Evolutionary conservation across 371 early-diverging fungal species (phyloP), one percentile per base, ranked within the genome.

Genomic region (Syncephalastrum contaminatum): DNA sequence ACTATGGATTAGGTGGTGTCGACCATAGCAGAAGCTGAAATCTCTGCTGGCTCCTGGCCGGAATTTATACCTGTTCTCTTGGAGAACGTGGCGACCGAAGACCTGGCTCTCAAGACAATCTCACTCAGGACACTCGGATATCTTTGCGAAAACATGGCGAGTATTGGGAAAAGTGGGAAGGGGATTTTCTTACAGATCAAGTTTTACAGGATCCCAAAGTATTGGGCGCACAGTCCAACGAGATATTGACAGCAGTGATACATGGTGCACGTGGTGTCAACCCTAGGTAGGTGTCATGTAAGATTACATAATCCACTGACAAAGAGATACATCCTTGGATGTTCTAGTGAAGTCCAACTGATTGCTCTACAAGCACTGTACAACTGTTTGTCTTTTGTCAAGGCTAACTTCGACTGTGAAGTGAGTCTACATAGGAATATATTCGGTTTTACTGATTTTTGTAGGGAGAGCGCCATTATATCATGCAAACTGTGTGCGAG

Each of bases 401-500:
- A 88, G 62, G 86, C 78, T 24, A 95, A 98, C 77, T 97, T 98
- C 79, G 90, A 92, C 48, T 76, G 86, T 27, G 92, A 91, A 69
- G 77, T 81, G 64, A 57, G 41, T 36, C 4, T 5, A 15, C 1
- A 2, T 7, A 0, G 41, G 18, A 15, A 40, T 30, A 2, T 10
- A 2, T 19, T 13, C 16, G 40, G 43, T 4, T 45, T 19, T n/a
- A 51, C 39, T 48, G 30, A 58, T 27, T 24, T 24, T 39, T 56
- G 22, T 45, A 86, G 78, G 88, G 85, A 53, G 97, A 98, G 69
- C 83, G 98, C 58, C 94, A 97, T 75, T 92, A 89, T 58, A 94
- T 97, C 51, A 98, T 98, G 98, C 90, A 93, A 66, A 88, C 93
- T 16, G 93, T 98, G 12, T 98, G 97, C 68, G 95, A 94, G 66